Conservation (phyloP, 1,284 basidiomycete genomes). For the Clitocybe nebularis region DNA sequence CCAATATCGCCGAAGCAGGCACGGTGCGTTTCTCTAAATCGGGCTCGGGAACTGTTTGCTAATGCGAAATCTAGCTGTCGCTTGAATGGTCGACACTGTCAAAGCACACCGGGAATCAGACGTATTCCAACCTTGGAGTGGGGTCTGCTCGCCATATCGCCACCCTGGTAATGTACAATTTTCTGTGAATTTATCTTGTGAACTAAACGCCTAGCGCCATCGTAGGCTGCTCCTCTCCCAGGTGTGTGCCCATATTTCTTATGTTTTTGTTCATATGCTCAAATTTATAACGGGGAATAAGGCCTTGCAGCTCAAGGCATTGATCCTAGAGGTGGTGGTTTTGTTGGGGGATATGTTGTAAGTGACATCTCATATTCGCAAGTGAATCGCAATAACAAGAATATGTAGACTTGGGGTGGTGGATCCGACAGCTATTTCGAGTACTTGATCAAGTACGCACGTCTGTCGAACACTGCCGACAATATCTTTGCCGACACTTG, state of each 20-base stretch:
- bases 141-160: conserved; percentile 39
- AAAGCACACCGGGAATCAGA: conserved; percentile 23
- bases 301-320: conserved; percentile 59
- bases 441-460: conserved; percentile 72
- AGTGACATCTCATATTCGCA: conserved; percentile 21
- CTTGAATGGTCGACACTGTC: conserved; percentile 29
- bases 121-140: conserved; percentile 21
- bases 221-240: conserved; percentile 39
- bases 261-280: background rate
- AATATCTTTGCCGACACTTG: conserved; percentile 60
- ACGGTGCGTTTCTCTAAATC: conserved; percentile 42
- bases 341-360: conserved; percentile 58
- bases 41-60: background rate
- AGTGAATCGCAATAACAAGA: no score
- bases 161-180: conserved; percentile 25
- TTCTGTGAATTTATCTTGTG: conserved; percentile 24
- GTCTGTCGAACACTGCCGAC: conserved; percentile 61
- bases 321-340: conserved; percentile 49
- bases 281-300: conserved; percentile 8
- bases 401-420: conserved; percentile 68
- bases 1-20: conserved; percentile 66
- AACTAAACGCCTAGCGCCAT: conserved; percentile 2
- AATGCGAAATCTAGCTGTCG: conserved; percentile 22
- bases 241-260: conserved; percentile 25
- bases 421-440: conserved; percentile 72